Evolutionary conservation across 495 filamentous ascomycete genomes (phyloP), one percentile per base, ranked within the genome.

Genomic region (Lasiosphaeris hirsuta): DNA sequence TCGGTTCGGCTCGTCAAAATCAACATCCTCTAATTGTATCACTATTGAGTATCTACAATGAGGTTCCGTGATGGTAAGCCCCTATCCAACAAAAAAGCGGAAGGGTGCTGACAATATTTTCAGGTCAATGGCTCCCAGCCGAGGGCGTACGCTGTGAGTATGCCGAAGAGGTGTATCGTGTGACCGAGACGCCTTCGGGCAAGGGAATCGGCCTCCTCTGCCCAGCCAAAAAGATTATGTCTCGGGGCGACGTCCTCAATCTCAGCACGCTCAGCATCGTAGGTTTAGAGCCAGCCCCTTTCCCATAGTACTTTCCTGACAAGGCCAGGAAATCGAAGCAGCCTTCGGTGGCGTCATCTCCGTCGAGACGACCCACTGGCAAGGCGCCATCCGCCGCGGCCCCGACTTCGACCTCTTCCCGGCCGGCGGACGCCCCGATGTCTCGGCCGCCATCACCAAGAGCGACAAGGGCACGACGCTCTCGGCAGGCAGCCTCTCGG

Each of bases 391-490:
- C 0, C 75, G 81, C 51, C 80, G 75, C 18, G 84, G 83, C 3
- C 87, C 86, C 1, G 74, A 88, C 58, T 89, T 86, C 62, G 75
- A 86, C 10, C 71, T 89, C 15, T 83, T 77, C 65, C 78, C 84
- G 0, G 69, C 72, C 17, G 80, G 80, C 6, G 73, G 68, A 14
- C n/a, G n/a, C n/a, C 81, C 81, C n/a, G 51, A 62, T 10, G 64
- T 69, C 30, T 68, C 81, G 33, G 66, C 75, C 9, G 72, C 70
- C 11, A 78, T 88, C 46, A 66, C 67, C 8, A 82, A 78, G 56
- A 63, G 71, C 9, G 68, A 76, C 36, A 71, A 73, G 17, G 74
- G 74, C n/a, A 81, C 83, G 10, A 80, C 72, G 18, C 73, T 87
- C 7, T 71, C 68, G 14, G 82, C 83, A 17, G 86, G 86, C 15